A percentile compares a stretch with the other conserved stretches of the same genome.
These are phyloP conservation scores for Dendrostoma leiphaemia DNA, from an alignment of 2,329 filamentous ascomycete genomes.

Conservation along the genomic window DNA sequence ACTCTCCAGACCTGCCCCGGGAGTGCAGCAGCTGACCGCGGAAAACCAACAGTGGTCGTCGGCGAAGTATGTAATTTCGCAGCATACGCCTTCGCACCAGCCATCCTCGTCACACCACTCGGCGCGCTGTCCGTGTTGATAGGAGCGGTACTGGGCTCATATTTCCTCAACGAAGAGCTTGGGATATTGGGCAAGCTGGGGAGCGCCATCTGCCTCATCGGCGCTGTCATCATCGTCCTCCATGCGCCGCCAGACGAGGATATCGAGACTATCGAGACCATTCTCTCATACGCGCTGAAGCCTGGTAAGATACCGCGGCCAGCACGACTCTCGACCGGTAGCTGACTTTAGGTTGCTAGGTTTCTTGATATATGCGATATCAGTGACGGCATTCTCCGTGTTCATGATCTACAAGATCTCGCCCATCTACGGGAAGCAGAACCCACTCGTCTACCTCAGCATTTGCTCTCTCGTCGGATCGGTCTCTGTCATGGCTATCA, in stretches of 20 bases:
- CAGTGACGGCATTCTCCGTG: slow-evolving; percentile 78
- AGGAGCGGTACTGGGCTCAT: slow-evolving; percentile 89
- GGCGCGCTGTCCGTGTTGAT: slow-evolving; percentile 94
- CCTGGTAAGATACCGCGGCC: slow-evolving; percentile 64
- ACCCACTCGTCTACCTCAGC: slow-evolving; percentile 92
- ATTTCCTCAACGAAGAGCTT: slow-evolving; percentile 87
- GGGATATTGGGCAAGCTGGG: slow-evolving; percentile 91
- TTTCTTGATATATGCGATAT: slow-evolving; percentile 81
- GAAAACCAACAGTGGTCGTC: slow-evolving; percentile 65
- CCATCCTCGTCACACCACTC: slow-evolving; percentile 95
- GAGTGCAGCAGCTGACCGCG: slow-evolving; percentile 9
- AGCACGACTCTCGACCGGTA: background rate
- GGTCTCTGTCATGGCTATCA: slow-evolving; percentile 98
- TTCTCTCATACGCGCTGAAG: slow-evolving; percentile 84
- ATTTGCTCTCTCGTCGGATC: slow-evolving; percentile 98
- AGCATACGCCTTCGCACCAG: slow-evolving; percentile 95
- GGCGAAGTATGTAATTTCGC: slow-evolving; percentile 97
- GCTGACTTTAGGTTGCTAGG: slow-evolving; percentile 49
- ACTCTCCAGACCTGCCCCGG: slow-evolving; percentile 4
- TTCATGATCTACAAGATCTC: slow-evolving; percentile 97
- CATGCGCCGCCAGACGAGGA: slow-evolving; percentile 94
- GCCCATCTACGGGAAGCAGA: slow-evolving; percentile 87
- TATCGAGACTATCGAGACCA: slow-evolving; percentile 87
- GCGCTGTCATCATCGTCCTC: slow-evolving; percentile 94
- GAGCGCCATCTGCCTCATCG: slow-evolving; percentile 93